phyloP scores from a whole-genome alignment of 371 early-diverging fungal species.

The Rhizopus sp. region DNA sequence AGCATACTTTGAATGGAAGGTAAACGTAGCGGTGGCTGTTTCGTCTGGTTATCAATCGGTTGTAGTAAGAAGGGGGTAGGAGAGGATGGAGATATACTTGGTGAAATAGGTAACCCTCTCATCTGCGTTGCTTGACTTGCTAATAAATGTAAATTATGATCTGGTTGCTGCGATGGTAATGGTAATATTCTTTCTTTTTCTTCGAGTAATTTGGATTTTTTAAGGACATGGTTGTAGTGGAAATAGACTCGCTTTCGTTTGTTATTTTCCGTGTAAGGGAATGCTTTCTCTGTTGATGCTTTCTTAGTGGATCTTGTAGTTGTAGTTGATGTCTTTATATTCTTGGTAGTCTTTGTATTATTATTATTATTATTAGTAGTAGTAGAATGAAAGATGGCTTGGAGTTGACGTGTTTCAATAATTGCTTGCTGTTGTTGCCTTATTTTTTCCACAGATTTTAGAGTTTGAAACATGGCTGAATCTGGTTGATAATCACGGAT shows the following conservation, averaged over 20 bases:
- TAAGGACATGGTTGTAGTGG: background rate
- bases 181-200: slow-evolving; percentile 3
- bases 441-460: slow-evolving; percentile 13
- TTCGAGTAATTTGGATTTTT: background rate
- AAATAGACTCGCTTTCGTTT: background rate
- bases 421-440: slow-evolving; percentile 46
- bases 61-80: slow-evolving; percentile 10
- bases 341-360: background rate
- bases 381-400: slow-evolving; percentile 13
- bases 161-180: slow-evolving; percentile 3
- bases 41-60: background rate
- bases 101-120: slow-evolving; percentile 31
- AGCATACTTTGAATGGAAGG: slow-evolving; percentile 26
- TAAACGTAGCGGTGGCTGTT: slow-evolving; percentile 8
- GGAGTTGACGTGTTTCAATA: slow-evolving; percentile 41
- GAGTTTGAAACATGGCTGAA: background rate
- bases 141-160: slow-evolving; percentile 37
- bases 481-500: background rate
- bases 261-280: background rate
- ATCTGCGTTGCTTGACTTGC: slow-evolving; percentile 47
- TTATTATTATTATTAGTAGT: slow-evolving; percentile 9
- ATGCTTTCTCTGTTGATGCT: background rate
- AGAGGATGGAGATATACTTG: slow-evolving; percentile 22
- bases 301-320: too few relatives aligned
- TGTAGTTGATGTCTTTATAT: too few relatives aligned